Percentiles rank a stretch among this genome's conserved stretches.
Conservation (phyloP, 2,329 filamentous ascomycete genomes). For the Aspergillus cejpii region DNA sequence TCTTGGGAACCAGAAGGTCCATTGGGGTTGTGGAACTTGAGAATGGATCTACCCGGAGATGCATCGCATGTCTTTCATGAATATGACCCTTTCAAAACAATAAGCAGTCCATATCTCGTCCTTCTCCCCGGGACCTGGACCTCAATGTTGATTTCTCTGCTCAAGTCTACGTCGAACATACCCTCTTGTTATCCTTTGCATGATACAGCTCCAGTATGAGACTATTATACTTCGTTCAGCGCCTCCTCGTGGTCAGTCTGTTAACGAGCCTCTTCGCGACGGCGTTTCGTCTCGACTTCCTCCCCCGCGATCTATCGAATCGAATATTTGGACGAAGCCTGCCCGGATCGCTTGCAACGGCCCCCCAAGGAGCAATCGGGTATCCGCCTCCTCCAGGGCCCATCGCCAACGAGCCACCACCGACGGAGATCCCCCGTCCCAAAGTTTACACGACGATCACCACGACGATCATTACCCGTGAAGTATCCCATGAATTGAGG, state of each 20-base stretch:
- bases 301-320: constrained; percentile 3
- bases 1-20: background rate
- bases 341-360: constrained; percentile 16
- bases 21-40: background rate
- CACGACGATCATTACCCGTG: background rate
- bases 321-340: constrained; percentile 13
- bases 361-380: constrained; percentile 18
- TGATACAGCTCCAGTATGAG: constrained; percentile 6
- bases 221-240: background rate
- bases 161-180: background rate
- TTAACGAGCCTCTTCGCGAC: constrained; percentile 7
- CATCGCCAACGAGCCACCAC: constrained; percentile 4
- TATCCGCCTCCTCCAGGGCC: constrained; percentile 17
- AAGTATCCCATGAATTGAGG: constrained; percentile 7
- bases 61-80: background rate
- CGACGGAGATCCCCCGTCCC: background rate
- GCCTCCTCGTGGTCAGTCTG: constrained; percentile 6
- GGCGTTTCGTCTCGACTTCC: constrained; percentile 8
- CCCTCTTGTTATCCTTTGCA: background rate
- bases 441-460: background rate
- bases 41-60: background rate
- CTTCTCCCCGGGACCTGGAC: background rate
- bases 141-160: background rate
- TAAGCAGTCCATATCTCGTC: background rate
- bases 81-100: background rate